Conservation (phyloP, 345 rosid species). For the Populus tremula region DNA sequence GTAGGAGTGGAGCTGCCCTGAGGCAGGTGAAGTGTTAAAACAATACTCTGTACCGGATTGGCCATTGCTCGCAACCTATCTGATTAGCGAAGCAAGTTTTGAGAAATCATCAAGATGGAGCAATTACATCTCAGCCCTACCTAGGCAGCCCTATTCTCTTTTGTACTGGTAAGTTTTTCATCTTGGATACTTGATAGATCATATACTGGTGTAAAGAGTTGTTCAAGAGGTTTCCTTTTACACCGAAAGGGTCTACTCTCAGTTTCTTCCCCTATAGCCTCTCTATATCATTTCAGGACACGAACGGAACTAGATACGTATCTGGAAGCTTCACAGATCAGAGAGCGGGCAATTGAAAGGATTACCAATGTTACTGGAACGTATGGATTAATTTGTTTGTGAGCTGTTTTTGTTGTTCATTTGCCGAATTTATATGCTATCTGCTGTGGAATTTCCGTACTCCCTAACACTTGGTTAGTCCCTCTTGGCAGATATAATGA, state of each 20-base stretch:
- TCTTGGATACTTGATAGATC: constrained; percentile 6
- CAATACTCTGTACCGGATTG: constrained; percentile 85
- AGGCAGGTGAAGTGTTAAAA: constrained; percentile 72
- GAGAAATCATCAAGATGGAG: constrained; percentile 73
- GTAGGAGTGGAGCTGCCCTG: constrained; percentile 69
- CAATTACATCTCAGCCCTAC: constrained; percentile 85
- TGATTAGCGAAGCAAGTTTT: constrained; percentile 89
- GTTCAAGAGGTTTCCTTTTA: constrained; percentile 15
- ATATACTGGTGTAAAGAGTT: not conserved
- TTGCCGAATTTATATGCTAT: not conserved
- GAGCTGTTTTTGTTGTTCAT: not conserved
- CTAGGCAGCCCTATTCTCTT: constrained; percentile 87
- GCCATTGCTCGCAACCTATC: constrained; percentile 83
- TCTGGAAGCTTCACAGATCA: constrained; percentile 90
- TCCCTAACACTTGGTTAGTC: not conserved
- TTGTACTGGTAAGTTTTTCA: constrained; percentile 61
- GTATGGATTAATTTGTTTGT: constrained; percentile 38
- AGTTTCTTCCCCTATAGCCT: constrained; percentile 50
- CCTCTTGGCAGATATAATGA: constrained; percentile 63
- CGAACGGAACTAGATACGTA: constrained; percentile 89
- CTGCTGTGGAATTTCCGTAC: not conserved
- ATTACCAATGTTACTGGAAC: constrained; percentile 82
- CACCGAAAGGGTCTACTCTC: constrained; percentile 49
- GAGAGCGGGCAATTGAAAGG: constrained; percentile 90
- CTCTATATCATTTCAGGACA: constrained; percentile 69